Percentiles rank a stretch among this genome's conserved stretches.
These are phyloP conservation scores for Pythium vanterpoolii DNA, from an alignment of 352 stramenopile genomes.

Conservation along the genomic window DNA sequence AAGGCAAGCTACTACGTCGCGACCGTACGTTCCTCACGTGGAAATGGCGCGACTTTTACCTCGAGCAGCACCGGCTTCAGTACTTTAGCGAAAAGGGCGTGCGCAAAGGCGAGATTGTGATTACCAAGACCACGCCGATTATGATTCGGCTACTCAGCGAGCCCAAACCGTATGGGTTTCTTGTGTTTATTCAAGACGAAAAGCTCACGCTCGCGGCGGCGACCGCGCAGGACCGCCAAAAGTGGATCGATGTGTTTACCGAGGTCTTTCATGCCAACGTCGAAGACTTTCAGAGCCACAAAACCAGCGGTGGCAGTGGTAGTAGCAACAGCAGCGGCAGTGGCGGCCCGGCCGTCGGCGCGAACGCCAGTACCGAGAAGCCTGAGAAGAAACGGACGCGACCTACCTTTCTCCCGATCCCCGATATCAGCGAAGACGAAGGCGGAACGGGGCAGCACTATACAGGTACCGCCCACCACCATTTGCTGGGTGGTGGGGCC, in stretches of 20 bases:
- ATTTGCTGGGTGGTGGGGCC: neutral
- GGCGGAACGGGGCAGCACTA: neutral
- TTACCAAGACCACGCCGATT: slow-evolving; percentile 63
- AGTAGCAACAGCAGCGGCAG: neutral
- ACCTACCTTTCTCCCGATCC: slow-evolving; percentile 71
- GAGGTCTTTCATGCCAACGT: slow-evolving; percentile 76
- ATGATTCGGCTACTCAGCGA: slow-evolving; percentile 65
- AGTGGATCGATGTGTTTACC: slow-evolving; percentile 80
- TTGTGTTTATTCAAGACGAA: slow-evolving; percentile 77
- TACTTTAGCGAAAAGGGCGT: slow-evolving; percentile 78
- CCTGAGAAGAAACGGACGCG: slow-evolving; percentile 55
- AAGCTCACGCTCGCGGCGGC: slow-evolving; percentile 74
- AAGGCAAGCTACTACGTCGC: slow-evolving; percentile 71
- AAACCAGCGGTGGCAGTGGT: neutral
- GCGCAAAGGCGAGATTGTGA: slow-evolving; percentile 67
- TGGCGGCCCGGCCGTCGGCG: slow-evolving; percentile 8
- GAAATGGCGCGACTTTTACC: slow-evolving; percentile 81
- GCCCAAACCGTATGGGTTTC: slow-evolving; percentile 67
- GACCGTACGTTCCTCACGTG: slow-evolving; percentile 78
- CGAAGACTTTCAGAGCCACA: slow-evolving; percentile 38
- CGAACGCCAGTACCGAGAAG: slow-evolving; percentile 25
- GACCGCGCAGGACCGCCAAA: slow-evolving; percentile 63
- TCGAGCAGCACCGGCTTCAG: slow-evolving; percentile 65
- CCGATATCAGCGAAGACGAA: slow-evolving; percentile 36
- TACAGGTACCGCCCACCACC: neutral